Evolutionary conservation across 1,284 basidiomycete genomes (phyloP).

Genomic region (Sporisorium sorghi): DNA sequence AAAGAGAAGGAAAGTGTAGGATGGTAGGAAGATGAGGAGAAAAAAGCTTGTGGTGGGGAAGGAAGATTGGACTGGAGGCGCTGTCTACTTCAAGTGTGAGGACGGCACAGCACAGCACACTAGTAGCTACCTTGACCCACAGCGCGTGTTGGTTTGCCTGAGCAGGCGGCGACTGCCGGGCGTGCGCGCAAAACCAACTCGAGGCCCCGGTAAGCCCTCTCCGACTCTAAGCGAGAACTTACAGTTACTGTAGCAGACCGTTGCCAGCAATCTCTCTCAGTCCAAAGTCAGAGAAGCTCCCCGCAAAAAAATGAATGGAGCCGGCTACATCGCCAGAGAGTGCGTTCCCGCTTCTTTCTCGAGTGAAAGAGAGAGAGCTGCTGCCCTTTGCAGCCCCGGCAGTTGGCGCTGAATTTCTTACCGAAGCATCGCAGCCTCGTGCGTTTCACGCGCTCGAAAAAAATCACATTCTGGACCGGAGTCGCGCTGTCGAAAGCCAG

Average conservation of each 20-base stretch:
- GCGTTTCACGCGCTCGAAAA: constrained; percentile 55
- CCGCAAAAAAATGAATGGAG: too few species aligned
- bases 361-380: too few species aligned
- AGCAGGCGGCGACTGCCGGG: not conserved
- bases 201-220: not conserved
- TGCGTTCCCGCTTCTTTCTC: not conserved
- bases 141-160: not conserved
- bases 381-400: too few species aligned
- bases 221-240: constrained; percentile 11
- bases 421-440: constrained; percentile 35
- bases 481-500: too few species aligned
- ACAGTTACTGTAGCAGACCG: too few species aligned
- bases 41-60: not conserved
- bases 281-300: too few species aligned
- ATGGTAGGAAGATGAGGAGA: too few species aligned
- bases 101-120: not conserved
- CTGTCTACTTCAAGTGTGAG: not conserved
- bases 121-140: not conserved
- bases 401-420: constrained; percentile 20
- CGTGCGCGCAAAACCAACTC: not conserved
- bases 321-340: too few species aligned
- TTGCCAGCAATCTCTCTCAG: too few species aligned
- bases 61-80: not conserved
- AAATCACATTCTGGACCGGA: too few species aligned
- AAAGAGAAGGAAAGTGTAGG: not conserved